Evolutionary conservation across 2,329 filamentous ascomycete genomes (phyloP), one percentile per base, ranked within the genome.

Genomic region (Drechslerella coelobrocha): DNA sequence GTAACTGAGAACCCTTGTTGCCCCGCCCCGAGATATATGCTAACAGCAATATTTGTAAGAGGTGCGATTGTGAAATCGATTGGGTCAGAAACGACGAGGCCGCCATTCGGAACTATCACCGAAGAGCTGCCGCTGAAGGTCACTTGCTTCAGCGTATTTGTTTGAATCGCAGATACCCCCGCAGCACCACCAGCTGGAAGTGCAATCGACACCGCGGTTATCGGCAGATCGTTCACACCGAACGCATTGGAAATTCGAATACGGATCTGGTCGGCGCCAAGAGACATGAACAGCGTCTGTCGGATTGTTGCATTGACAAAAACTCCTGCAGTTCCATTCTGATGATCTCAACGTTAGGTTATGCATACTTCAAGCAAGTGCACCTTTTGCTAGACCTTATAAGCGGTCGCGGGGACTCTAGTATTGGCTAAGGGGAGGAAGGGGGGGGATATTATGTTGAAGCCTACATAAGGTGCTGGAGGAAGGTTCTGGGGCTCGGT

Each of bases 171-270:
- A 34, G 81, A 80, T 1, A 82, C 81, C 3, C 85, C 86, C 9
- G 84, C 82, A 2, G 81, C 81, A 48, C 84, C 83, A 31, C 83
- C 83, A 2, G 78, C 75, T 0, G 87, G 83, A 0, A 87, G 78
- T 0, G 85, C 84, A 4, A 89, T 77, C 0, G 85, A 84, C 0
- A 84, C 84, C 1, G 82, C 81, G 0, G 84, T 86, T 73, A 89
- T 84, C 47, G 84, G 82, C 1, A 89, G 79, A 72, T 85, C 82
- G 34, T 82, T 85, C 1, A 81, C 77, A 1, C 88, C 86, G 73
- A 89, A 89, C 0, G 83, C 84, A 75, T 90, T 89, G 45, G 86
- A 88, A 54, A 89, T 81, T 48, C 85, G 84, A 34, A 89, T 78
- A 8, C 87, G 84, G 71, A 89, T 82, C 21, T 84, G 81, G 1